Evolutionary conservation across 2,329 filamentous ascomycete species (phyloP).

Genomic region (Colletotrichum spaethianum): DNA sequence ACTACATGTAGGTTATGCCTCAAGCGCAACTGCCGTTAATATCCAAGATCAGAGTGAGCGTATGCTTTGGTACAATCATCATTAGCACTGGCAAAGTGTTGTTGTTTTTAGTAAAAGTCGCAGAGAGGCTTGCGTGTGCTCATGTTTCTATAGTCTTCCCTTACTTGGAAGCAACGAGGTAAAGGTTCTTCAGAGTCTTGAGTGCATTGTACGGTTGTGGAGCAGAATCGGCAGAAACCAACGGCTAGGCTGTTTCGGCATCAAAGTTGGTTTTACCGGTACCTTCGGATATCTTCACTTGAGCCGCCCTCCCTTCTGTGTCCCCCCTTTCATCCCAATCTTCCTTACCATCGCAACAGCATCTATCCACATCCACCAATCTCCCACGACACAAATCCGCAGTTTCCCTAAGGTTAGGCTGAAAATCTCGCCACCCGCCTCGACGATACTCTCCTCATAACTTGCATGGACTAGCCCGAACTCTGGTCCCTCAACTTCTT

Average conservation of each 20-base stretch:
- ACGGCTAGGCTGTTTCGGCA: not conserved
- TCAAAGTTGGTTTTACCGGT: not conserved
- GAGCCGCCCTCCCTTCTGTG: not conserved
- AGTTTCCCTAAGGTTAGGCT: slow-evolving; percentile 45
- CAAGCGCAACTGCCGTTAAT: not conserved
- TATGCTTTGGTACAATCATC: not conserved
- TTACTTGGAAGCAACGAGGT: not conserved
- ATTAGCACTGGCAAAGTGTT: not conserved
- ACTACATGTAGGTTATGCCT: not conserved
- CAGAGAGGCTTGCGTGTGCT: not conserved
- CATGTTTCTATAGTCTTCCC: not conserved
- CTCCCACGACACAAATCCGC: slow-evolving; percentile 43
- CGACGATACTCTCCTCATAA: slow-evolving; percentile 50
- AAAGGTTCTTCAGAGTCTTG: not conserved
- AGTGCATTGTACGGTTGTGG: not conserved
- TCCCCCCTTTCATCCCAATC: not conserved
- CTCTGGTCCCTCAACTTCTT: slow-evolving; percentile 48
- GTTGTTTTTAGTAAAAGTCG: not conserved
- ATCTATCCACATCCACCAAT: not conserved
- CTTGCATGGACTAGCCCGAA: slow-evolving; percentile 52
- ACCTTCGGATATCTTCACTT: too few relatives aligned
- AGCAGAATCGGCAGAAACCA: not conserved
- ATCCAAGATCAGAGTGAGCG: not conserved
- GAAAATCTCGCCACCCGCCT: slow-evolving; percentile 50
- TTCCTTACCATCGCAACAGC: not conserved